phyloP scores from a whole-genome alignment of 2,329 filamentous ascomycete genomes.

The Raffaelea ambrosiae region DNA sequence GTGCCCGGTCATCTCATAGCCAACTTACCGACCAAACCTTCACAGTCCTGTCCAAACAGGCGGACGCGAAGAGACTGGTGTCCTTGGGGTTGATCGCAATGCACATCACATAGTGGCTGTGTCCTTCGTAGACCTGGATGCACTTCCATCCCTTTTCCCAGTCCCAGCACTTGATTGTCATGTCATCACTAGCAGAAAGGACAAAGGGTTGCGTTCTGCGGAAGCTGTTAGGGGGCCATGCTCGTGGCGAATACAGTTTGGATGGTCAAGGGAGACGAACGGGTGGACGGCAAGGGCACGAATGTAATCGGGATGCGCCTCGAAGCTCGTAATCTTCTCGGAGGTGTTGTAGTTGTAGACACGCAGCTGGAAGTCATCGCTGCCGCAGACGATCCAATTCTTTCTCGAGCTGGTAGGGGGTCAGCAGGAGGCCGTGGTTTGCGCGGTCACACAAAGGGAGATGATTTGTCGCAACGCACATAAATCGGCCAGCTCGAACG shows the following conservation, averaged over 20 bases:
- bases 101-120: conserved; percentile 91
- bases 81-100: conserved; percentile 97
- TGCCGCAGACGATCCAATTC: conserved; percentile 98
- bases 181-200: conserved; percentile 92
- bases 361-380: conserved; percentile 67
- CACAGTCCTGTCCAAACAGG: conserved; percentile 91
- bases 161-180: conserved; percentile 98
- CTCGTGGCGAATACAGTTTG: background rate
- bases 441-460: too few species aligned
- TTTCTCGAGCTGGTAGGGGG: conserved; percentile 56
- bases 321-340: conserved; percentile 95
- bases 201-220: conserved; percentile 75
- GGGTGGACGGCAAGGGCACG: conserved; percentile 94
- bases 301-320: conserved; percentile 97
- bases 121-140: conserved; percentile 90
- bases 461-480: conserved; percentile 31
- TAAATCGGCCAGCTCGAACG: conserved; percentile 90
- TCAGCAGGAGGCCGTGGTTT: too few species aligned
- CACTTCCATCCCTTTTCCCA: conserved; percentile 99
- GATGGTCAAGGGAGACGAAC: background rate
- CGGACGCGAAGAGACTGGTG: conserved; percentile 83
- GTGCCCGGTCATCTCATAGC: background rate
- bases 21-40: conserved; percentile 39
- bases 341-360: conserved; percentile 87
- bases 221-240: background rate